Conservation (phyloP, 208 protist genomes). For the Acanthamoeba castellanii region DNA sequence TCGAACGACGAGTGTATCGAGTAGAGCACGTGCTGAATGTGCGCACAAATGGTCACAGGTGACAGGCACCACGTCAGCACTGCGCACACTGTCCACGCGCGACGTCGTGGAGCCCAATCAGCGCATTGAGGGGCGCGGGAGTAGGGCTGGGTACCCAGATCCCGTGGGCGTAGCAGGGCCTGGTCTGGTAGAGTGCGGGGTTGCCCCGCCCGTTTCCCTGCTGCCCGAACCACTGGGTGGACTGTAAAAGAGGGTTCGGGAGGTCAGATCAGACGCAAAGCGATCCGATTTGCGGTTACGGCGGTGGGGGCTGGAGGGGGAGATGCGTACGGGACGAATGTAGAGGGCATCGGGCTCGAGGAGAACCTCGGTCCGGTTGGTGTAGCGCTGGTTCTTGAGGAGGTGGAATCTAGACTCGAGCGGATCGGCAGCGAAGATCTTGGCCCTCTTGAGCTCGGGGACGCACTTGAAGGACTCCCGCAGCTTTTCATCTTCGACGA, state of each 20-base stretch:
- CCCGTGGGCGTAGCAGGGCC: constrained; percentile 16
- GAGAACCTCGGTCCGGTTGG: not conserved
- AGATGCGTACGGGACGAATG: not conserved
- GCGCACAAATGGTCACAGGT: not conserved
- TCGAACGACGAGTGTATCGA: constrained; percentile 50
- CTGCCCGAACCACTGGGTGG: constrained; percentile 41
- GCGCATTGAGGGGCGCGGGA: not conserved
- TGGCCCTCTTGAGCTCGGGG: not conserved
- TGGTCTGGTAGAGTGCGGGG: not conserved
- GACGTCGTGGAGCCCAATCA: too few relatives aligned
- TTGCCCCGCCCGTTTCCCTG: not conserved
- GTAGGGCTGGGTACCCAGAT: not conserved
- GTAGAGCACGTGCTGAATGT: constrained; percentile 60
- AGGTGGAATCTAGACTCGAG: not conserved
- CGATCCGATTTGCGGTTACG: too few relatives aligned
- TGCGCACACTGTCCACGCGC: not conserved
- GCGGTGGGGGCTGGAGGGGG: not conserved
- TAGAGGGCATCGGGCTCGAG: not conserved
- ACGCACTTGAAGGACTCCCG: not conserved
- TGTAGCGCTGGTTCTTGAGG: not conserved
- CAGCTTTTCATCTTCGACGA: not conserved
- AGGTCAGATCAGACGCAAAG: not conserved
- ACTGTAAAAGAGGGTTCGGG: not conserved
- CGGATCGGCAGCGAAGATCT: not conserved
- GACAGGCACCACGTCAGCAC: not conserved